Evolutionary conservation across 1,284 basidiomycete genomes (phyloP).

Genomic region (Puccinia polysora): DNA sequence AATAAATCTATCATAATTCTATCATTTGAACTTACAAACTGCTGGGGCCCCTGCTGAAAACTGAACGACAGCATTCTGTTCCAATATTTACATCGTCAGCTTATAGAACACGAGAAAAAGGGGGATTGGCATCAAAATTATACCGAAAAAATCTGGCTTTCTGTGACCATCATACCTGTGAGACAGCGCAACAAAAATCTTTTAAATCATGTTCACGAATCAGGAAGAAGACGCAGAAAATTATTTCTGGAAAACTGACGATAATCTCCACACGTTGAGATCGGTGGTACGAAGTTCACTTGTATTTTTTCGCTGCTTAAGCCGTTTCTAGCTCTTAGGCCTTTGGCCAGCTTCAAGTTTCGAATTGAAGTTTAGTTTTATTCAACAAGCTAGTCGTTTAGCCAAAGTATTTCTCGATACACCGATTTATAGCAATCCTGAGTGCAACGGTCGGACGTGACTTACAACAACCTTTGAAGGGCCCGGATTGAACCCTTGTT

Average conservation of each 20-base stretch:
- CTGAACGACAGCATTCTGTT: constrained; percentile 23
- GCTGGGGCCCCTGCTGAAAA: constrained; percentile 18
- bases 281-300: constrained; percentile 30
- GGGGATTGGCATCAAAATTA: not conserved
- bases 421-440: constrained; percentile 26
- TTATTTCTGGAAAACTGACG: constrained; percentile 2
- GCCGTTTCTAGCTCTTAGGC: constrained; percentile 20
- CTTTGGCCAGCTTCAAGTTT: constrained; percentile 7
- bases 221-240: not conserved
- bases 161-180: constrained; percentile 22
- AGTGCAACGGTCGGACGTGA: constrained; percentile 32
- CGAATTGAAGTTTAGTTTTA: not conserved
- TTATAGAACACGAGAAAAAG: not conserved
- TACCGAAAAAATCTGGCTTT: constrained; percentile 30
- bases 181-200: not conserved
- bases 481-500: constrained; percentile 26
- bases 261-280: constrained; percentile 35
- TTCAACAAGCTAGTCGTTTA: no score
- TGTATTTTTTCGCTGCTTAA: constrained; percentile 8
- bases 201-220: not conserved
- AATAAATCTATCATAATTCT: not conserved
- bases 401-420: no score
- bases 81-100: not conserved
- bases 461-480: constrained; percentile 25
- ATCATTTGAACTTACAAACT: constrained; percentile 10